Conservation (phyloP, 139 green algal genomes). For the Micromonas pusilla region DNA sequence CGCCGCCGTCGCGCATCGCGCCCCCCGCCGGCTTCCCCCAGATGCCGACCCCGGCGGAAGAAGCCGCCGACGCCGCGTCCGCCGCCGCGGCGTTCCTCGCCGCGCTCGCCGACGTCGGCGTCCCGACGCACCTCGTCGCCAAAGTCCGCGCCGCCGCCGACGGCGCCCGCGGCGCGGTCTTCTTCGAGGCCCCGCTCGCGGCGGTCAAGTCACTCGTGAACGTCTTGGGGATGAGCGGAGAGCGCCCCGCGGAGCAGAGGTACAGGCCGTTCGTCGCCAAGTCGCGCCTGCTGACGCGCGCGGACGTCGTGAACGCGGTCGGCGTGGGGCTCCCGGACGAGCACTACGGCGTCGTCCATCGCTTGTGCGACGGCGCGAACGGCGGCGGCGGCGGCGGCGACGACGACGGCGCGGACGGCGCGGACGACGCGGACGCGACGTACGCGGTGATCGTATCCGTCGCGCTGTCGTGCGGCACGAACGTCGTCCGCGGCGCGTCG, state of each 20-base stretch:
- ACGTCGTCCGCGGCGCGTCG: not conserved
- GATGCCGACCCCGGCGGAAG: not conserved
- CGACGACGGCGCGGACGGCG: no score
- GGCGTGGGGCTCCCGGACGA: not conserved
- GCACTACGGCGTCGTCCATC: not conserved
- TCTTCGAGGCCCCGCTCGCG: constrained; percentile 14
- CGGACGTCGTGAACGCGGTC: constrained; percentile 1
- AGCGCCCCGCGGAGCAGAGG: not conserved
- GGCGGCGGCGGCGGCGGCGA: not conserved
- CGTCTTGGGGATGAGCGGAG: not conserved
- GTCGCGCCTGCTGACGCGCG: not conserved
- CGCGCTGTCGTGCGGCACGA: not conserved
- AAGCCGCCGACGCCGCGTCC: not conserved
- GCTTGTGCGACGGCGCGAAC: not conserved
- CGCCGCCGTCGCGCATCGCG: no score
- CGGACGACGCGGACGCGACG: no score
- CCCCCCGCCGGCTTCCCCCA: no score
- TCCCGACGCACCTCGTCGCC: not conserved
- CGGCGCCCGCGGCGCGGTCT: not conserved
- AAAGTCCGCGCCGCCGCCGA: not conserved
- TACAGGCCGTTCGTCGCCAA: not conserved
- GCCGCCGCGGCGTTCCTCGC: not conserved
- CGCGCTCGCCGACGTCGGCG: not conserved
- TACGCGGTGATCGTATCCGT: not conserved
- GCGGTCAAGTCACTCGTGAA: not conserved